These are phyloP conservation scores for Eucalyptus marginata DNA, from an alignment of 345 rosid genomes.

Conservation along the genomic window DNA sequence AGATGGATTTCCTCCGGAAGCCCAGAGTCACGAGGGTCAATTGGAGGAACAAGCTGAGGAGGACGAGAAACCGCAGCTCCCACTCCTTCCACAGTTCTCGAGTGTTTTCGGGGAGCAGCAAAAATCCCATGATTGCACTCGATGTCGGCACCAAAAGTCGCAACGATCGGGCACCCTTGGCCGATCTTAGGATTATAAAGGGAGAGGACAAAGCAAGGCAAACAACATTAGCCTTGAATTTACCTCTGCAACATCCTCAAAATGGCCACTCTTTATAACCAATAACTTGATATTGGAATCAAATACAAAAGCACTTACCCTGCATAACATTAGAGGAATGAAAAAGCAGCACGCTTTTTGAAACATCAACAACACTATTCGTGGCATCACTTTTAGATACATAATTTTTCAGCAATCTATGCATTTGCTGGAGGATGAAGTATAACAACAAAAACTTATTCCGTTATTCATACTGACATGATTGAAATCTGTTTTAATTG, in stretches of 20 bases:
- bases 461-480: fast-evolving
- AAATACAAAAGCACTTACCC: background rate
- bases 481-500: background rate
- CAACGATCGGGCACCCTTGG: background rate
- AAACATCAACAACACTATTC: fast-evolving
- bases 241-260: background rate
- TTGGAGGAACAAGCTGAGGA: conserved; percentile 10
- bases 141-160: background rate
- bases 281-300: background rate
- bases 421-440: fast-evolving
- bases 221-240: background rate
- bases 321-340: background rate
- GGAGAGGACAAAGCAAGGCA: background rate
- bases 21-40: background rate
- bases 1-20: background rate
- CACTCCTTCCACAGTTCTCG: conserved; percentile 3
- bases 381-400: fast-evolving
- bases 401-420: fast-evolving
- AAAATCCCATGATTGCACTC: background rate
- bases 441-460: background rate
- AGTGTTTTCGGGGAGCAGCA: background rate
- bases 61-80: conserved; percentile 10
- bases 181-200: background rate
- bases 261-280: background rate
- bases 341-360: background rate